Conservation (phyloP, 1,284 basidiomycete species). For the Laetiporus sulphureus region DNA sequence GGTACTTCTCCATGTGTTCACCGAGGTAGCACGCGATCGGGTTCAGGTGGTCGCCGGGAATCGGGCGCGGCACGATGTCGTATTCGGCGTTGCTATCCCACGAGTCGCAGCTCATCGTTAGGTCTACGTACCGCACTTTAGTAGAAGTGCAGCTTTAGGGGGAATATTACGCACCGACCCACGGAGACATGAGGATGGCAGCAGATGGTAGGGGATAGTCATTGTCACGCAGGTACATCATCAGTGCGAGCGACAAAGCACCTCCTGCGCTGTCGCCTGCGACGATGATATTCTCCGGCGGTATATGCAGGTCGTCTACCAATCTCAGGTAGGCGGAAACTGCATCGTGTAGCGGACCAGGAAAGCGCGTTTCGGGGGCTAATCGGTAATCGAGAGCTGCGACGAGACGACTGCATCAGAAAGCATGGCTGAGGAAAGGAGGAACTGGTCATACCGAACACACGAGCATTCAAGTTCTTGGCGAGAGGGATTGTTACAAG, state of each 20-base stretch:
- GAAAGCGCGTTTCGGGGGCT: constrained; percentile 92
- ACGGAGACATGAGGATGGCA: constrained; percentile 85
- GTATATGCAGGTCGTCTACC: constrained; percentile 84
- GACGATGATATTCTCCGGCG: constrained; percentile 84
- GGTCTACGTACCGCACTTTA: constrained; percentile 43
- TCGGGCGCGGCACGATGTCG: constrained; percentile 74
- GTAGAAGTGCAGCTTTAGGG: neutral
- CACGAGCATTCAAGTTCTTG: constrained; percentile 84
- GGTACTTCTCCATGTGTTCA: constrained; percentile 73
- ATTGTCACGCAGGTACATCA: constrained; percentile 91
- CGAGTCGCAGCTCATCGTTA: constrained; percentile 94
- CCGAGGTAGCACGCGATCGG: constrained; percentile 93
- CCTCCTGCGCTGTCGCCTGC: constrained; percentile 94
- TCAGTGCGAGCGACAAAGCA: constrained; percentile 77
- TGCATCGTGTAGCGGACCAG: constrained; percentile 89
- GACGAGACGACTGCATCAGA: neutral
- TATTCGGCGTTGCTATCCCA: constrained; percentile 91
- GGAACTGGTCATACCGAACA: constrained; percentile 63
- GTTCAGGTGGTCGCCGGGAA: constrained; percentile 83
- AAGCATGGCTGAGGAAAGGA: neutral
- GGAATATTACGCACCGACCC: constrained; percentile 68
- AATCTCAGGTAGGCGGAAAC: constrained; percentile 86
- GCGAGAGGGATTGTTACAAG: constrained; percentile 89
- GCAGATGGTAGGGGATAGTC: constrained; percentile 75
- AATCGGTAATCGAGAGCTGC: constrained; percentile 93